phyloP scores from a whole-genome alignment of 768 basidiomycete genomes.

The Amanita pallidorosea region DNA sequence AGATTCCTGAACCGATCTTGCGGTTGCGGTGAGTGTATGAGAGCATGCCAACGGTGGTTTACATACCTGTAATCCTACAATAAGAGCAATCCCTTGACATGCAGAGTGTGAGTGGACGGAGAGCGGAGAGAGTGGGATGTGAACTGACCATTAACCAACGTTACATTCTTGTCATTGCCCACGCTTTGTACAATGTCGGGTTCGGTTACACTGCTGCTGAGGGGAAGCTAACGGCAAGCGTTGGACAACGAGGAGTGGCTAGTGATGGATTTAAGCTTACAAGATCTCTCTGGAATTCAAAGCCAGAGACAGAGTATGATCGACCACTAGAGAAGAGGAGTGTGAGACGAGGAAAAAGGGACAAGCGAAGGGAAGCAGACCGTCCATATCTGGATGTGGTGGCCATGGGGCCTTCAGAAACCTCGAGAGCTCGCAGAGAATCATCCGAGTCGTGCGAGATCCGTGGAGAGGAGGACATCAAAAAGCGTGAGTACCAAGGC shows the following conservation, averaged over 20 bases:
- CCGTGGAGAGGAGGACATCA: conserved; percentile 32
- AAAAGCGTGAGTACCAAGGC: conserved; percentile 1
- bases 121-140: background rate
- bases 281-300: conserved; percentile 70
- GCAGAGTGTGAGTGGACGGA: background rate
- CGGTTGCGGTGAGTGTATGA: background rate
- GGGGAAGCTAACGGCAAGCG: conserved; percentile 35
- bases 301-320: conserved; percentile 63
- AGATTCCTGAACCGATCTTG: conserved; percentile 88
- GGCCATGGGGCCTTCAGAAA: conserved; percentile 48
- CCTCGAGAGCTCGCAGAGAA: conserved; percentile 71
- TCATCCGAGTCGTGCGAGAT: conserved; percentile 54
- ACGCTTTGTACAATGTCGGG: conserved; percentile 39
- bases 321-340: conserved; percentile 23
- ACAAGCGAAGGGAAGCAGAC: conserved; percentile 13
- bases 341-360: background rate
- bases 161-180: conserved; percentile 58
- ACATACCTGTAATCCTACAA: conserved; percentile 70
- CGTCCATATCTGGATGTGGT: conserved; percentile 22
- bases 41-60: background rate
- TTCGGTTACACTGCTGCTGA: conserved; percentile 69
- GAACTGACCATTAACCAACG: conserved; percentile 58
- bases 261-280: conserved; percentile 6
- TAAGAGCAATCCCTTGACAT: conserved; percentile 65
- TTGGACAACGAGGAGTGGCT: background rate